Base-by-base conservation (phyloP, 345 rosid species). In the Litchi chinensis region DNA sequence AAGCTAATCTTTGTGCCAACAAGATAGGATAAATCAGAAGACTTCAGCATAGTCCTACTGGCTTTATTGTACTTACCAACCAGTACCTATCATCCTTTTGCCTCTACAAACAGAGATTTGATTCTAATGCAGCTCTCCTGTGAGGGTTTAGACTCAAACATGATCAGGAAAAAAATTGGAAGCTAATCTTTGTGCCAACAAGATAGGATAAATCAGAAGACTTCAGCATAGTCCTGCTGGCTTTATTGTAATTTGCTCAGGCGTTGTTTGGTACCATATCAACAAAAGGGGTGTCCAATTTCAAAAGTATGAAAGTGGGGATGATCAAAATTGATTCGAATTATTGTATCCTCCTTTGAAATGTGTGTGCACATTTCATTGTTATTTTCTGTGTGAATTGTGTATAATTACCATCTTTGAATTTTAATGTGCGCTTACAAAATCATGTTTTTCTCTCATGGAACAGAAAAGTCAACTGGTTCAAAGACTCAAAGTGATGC, bases 391-490 rank as follows among this genome's bases (percentile, higher is more conserved):
- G 37, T 32, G 37, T 32, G 37, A 32, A 32, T 2, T 32, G 37
- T 32, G 37, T 32, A 3, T 15, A 5, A 8, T 62, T 32, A 65
- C 6, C 21, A 26, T 28, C n/a, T 4, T 66, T 22, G 71, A 43
- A 68, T 41, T 41, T 5, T 39, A 68, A 21, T n/a, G 43, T 16
- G 6, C 6, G 12, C 65, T 72, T 12, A 71, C 62, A 44, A 44
- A 37, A 21, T 43, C 73, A 32, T 80, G 59, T 64, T 48, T 32
- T 75, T 40, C 18, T 19, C 56, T 63, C 50, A 6, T 69, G 18
- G 19, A 60, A 41, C 76, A 86, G 91, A 77, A 70, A 81, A 73
- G 54, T 62, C 80, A 21, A 70, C 32, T 71, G 86, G 64, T 60
- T 65, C 78, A 11, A 78, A 78, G 63, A 63, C 71, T 48, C 15